Base-by-base conservation (phyloP, 148 eudicot species). In the Vaccinium darrowii region DNA sequence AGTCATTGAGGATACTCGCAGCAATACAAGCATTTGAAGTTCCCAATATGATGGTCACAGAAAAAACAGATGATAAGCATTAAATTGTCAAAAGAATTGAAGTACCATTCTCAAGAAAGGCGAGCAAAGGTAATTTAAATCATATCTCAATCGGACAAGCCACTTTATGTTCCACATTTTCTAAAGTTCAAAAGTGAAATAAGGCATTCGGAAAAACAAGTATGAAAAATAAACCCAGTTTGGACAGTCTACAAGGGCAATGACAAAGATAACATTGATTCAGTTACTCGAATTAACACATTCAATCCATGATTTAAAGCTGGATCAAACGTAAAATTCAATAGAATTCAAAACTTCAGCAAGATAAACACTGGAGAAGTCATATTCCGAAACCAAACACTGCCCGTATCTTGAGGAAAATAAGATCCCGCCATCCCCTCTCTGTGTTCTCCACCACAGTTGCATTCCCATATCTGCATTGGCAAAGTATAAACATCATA, bases 391-490 rank as follows among this genome's bases (percentile, higher is more conserved):
- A 97, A 81, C 99, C 99, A 86, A 97, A 97, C 83, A 97, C 94
- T 8, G 98, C 99, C 21, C 98, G 90, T 83, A 97, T 93, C 92
- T 87, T 95, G 89, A 93, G 91, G 91, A 97, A 94, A 77, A 97
- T 97, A 14, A 97, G 95, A 91, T 97, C 99, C 79, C 98, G 86
- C 99, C 99, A 97, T 50, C 99, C 99, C 86, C 98, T 93, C 87
- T 97, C 99, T 0, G 99, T 97, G 86, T 97, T 97, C 90, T 97
- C 99, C 82, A 91, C 98, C 87, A 97, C 99, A 11, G 99, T 97
- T 71, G 97, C 93, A 88, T 97, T 97, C 3, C 99, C 99, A 82
- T 95, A 97, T 76, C 99, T 97, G 91, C 93, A 90, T 69, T 50
- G 49, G 7, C 39, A 78, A 15, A 56, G 30, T 10, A 77, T 8